Evolutionary conservation across 139 green algal species (phyloP).

Genomic region (Diplosphaera chodatii): DNA sequence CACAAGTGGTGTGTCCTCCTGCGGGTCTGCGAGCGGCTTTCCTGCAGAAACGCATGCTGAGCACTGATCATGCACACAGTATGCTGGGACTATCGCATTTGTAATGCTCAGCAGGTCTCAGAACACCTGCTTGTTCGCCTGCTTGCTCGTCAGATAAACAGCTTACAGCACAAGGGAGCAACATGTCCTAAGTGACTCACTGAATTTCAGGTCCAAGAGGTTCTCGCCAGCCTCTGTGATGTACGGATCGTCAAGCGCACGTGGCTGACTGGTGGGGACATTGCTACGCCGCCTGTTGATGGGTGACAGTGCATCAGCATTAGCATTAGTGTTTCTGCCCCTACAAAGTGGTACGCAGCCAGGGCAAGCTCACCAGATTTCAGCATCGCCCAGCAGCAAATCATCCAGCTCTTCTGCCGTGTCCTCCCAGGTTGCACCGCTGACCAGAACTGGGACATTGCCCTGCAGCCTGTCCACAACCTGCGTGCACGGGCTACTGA

Average conservation of each 20-base stretch:
- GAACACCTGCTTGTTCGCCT: too few relatives aligned
- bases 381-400: conserved; percentile 76
- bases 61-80: too few relatives aligned
- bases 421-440: conserved; percentile 63
- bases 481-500: conserved; percentile 15
- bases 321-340: not conserved
- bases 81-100: too few relatives aligned
- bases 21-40: not conserved
- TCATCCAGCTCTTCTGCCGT: conserved; percentile 72
- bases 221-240: conserved; percentile 22
- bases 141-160: too few relatives aligned
- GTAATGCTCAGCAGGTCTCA: too few relatives aligned
- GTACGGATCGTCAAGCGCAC: conserved; percentile 27
- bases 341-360: not conserved
- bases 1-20: not conserved
- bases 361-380: conserved; percentile 77
- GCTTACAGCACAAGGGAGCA: too few relatives aligned
- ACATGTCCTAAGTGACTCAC: conserved; percentile 10
- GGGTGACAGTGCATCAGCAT: not conserved
- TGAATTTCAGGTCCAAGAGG: conserved; percentile 41
- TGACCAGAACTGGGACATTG: conserved; percentile 61
- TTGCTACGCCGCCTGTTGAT: conserved; percentile 12
- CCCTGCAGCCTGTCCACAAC: conserved; percentile 48
- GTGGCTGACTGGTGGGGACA: conserved; percentile 16
- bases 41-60: not conserved